A percentile compares a stretch with the other conserved stretches of the same genome.
Evolutionary conservation across 202 grass and related monocot genomes (phyloP).

Genomic region (Hordeum pubiflorum): DNA sequence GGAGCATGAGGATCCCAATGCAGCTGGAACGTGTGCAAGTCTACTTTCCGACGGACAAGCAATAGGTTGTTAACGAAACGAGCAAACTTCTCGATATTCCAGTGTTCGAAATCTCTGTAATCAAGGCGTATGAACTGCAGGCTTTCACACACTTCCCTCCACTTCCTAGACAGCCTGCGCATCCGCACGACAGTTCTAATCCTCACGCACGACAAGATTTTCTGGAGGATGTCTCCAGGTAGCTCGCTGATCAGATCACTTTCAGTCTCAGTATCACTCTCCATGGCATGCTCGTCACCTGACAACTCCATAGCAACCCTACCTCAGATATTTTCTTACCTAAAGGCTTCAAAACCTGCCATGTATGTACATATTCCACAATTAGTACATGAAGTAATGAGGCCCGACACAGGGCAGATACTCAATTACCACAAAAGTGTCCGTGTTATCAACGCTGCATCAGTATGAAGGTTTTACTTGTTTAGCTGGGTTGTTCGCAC

Average conservation of each 20-base stretch:
- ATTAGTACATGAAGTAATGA: conserved; percentile 1
- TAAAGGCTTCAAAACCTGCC: neutral
- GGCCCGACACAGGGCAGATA: neutral
- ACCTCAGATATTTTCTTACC: neutral
- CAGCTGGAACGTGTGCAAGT: conserved; percentile 29
- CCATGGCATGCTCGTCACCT: neutral
- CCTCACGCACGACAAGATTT: neutral
- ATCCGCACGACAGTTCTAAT: conserved; percentile 1
- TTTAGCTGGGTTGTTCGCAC: neutral
- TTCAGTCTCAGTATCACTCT: neutral
- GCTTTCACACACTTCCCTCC: neutral
- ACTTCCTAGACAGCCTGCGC: conserved; percentile 9
- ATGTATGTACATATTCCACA: neutral
- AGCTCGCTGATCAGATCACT: neutral
- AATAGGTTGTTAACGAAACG: conserved; percentile 17
- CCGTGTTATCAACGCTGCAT: neutral
- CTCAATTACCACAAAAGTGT: neutral
- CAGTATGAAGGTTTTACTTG: neutral
- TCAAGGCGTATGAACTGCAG: conserved; percentile 12
- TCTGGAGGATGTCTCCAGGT: neutral
- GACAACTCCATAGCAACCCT: conserved; percentile 15
- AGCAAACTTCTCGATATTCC: conserved; percentile 24
- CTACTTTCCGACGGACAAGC: conserved; percentile 13
- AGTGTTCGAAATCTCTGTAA: conserved; percentile 7
- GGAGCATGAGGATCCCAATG: neutral